Conservation (phyloP, 768 basidiomycete species). For the Lactarius deliciosus region DNA sequence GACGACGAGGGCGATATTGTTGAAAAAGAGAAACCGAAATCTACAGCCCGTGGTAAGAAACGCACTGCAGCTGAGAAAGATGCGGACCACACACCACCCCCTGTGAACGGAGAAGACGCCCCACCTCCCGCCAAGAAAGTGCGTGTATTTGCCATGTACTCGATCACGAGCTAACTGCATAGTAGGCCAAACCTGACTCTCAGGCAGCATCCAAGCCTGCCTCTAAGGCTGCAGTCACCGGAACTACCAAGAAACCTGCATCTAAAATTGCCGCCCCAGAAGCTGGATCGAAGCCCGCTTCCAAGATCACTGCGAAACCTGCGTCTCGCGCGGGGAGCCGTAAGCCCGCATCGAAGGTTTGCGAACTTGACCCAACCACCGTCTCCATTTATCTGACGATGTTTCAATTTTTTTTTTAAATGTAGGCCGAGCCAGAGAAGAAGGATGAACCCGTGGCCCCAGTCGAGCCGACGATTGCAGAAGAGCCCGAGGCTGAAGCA, state of each 20-base stretch:
- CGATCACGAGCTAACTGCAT: conserved; percentile 4
- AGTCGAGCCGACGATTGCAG: conserved; percentile 25
- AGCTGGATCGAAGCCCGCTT: conserved; percentile 35
- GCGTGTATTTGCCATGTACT: conserved; percentile 23
- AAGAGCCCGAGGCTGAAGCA: conserved; percentile 30
- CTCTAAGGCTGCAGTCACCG: conserved; percentile 37
- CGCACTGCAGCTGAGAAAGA: conserved; percentile 46
- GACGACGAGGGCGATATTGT: conserved; percentile 37
- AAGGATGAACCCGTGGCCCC: conserved; percentile 20
- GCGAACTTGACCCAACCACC: conserved; percentile 27
- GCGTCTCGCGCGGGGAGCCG: conserved; percentile 31
- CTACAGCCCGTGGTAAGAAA: conserved; percentile 53
- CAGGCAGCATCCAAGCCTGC: conserved; percentile 36
- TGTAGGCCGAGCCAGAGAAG: conserved; percentile 26
- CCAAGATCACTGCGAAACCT: conserved; percentile 35
- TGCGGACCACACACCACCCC: conserved; percentile 43
- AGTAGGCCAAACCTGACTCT: conserved; percentile 27
- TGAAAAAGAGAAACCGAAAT: conserved; percentile 43
- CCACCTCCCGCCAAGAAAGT: conserved; percentile 69
- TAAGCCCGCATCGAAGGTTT: conserved; percentile 40
- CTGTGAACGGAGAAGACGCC: conserved; percentile 39
- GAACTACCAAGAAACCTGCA: conserved; percentile 40
- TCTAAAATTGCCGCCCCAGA: conserved; percentile 32
- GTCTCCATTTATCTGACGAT: background rate
- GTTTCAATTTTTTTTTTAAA: background rate